Evolutionary conservation across 768 basidiomycete species (phyloP), one percentile per base, ranked within the genome.

Genomic region (Lentinula sp.): DNA sequence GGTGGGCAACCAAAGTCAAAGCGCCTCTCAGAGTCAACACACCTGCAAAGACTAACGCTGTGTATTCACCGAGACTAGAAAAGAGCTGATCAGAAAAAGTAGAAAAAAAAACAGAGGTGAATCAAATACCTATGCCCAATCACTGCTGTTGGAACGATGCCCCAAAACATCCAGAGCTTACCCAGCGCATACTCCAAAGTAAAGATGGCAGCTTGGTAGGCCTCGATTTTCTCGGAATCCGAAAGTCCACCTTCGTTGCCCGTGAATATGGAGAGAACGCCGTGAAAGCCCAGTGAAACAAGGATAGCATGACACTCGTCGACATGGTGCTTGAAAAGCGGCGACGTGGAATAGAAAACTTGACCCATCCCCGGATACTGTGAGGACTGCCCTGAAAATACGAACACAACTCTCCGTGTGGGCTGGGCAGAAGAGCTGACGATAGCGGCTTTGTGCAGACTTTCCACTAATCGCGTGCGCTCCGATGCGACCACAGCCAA

Each of bases 21-120:
- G 84, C 87, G 15, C 81, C 82, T 62, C 81, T 73, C 16, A 90
- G 71, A 0, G 77, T 75, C 13, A 91, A 65, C 1, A 88, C 82
- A 0, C 76, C 81, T 0, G 88, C 83, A n/a, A 79, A 72, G 16
- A 85, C 85, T 43, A 91, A 78, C 9, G 86, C 89, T 7, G 84
- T 84, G 59, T 88, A 91, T 74, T 91, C 90, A 43, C 90, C 90
- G 16, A 91, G 77, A 69, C 90, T 91, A n/a, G 62, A n/a, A 15
- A n/a, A 36, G 12, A 4, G 18, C 16, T 49, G 8, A 51, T 20
- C 16, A 50, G 49, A n/a, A 63, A 41, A 28, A 9, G 53, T 53
- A 32, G 3, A 28, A 28, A 28, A 3, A 3, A 67, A 32, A 12
- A 45, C n/a, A 15, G 45, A 15, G 10, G 41, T 49, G 12, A 55